phyloP scores from a whole-genome alignment of 148 eudicot genomes.

The Rhododendron williamsianum region DNA sequence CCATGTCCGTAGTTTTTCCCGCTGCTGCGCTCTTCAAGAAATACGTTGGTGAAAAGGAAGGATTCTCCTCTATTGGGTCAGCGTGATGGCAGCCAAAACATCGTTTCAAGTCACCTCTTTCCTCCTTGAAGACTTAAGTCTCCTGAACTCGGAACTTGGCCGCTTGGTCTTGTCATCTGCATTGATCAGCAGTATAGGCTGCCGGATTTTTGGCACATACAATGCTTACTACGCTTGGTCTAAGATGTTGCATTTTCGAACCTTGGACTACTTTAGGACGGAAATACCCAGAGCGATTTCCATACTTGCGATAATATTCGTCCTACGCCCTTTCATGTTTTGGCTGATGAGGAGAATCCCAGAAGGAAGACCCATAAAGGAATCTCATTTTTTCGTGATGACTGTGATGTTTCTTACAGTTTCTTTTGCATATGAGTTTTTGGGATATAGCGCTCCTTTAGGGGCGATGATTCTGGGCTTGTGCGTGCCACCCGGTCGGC shows the following conservation, averaged over 20 bases:
- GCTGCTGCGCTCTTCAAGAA: not conserved
- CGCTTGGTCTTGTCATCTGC: not conserved
- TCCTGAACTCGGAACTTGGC: constrained; percentile 1
- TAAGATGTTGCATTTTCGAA: not conserved
- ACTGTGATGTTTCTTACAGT: not conserved
- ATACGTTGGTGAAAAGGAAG: not conserved
- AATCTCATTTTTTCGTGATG: not conserved
- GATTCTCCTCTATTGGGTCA: not conserved
- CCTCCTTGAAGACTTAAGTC: constrained; percentile 4
- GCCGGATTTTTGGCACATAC: not conserved
- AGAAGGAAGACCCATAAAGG: not conserved
- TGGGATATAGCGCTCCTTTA: not conserved
- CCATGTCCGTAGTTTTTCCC: not conserved
- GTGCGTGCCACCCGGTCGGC: not conserved
- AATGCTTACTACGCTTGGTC: not conserved
- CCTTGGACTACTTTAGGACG: not conserved
- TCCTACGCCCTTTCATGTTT: not conserved
- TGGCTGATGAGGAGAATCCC: constrained; percentile 8
- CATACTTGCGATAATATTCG: not conserved
- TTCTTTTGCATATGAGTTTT: not conserved
- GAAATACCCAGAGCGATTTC: not conserved
- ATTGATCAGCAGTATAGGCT: not conserved
- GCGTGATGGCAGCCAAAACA: not conserved
- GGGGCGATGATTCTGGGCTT: not conserved
- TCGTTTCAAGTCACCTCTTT: not conserved